Evolutionary conservation across 164 flowering plant species (phyloP).

Genomic region (Umbilicus rupestris): DNA sequence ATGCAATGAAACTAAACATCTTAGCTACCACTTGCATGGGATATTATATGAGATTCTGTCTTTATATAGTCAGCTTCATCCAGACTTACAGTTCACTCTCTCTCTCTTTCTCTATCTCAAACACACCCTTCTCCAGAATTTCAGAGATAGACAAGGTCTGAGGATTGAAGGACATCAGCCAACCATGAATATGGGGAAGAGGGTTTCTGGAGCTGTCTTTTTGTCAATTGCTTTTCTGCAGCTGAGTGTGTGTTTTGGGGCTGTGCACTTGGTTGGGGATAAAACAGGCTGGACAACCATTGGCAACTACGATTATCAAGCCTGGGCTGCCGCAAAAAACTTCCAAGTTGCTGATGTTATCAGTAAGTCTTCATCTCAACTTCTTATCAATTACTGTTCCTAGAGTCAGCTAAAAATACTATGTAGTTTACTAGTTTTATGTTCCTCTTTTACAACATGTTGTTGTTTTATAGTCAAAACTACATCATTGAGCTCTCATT

Average conservation of each 20-base stretch:
- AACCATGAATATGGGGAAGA: background rate
- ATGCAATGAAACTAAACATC: too few relatives aligned
- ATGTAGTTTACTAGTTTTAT: too few relatives aligned
- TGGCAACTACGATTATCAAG: constrained; percentile 35
- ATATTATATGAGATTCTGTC: too few relatives aligned
- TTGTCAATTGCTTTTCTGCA: background rate
- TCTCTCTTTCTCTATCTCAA: background rate
- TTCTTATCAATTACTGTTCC: background rate
- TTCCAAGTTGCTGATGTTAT: constrained; percentile 51
- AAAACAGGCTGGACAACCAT: constrained; percentile 54
- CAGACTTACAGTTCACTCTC: background rate
- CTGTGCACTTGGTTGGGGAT: constrained; percentile 53
- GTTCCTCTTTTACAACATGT: too few relatives aligned
- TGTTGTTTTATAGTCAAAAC: too few relatives aligned
- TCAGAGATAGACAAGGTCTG: background rate
- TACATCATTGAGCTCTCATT: too few relatives aligned
- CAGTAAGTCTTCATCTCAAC: constrained; percentile 19
- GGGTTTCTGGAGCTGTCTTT: background rate
- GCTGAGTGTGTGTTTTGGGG: constrained; percentile 8
- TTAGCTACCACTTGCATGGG: too few relatives aligned
- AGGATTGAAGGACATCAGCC: background rate
- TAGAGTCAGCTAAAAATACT: too few relatives aligned
- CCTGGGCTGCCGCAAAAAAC: constrained; percentile 45
- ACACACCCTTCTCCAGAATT: too few relatives aligned
- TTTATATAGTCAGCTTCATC: background rate